Conservation (phyloP, 2,329 filamentous ascomycete species). For the Nemania sp. region DNA sequence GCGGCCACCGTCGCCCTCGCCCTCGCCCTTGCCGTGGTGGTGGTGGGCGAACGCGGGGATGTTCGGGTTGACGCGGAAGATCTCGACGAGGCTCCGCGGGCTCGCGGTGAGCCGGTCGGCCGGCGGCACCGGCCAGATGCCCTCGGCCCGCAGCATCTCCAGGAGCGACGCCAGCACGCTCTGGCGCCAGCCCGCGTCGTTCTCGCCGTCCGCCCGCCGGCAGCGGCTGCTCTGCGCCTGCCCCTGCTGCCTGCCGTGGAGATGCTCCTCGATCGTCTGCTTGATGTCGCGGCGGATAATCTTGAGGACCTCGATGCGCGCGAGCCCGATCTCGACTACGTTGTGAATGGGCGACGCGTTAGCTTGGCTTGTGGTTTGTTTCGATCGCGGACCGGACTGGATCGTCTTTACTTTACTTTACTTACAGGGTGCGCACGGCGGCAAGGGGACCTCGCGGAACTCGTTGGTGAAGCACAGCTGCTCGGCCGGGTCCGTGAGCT, state of each 20-base stretch:
- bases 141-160: slow-evolving; percentile 1
- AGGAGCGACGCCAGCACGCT: slow-evolving; percentile 6
- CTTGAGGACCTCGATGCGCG: slow-evolving; percentile 17
- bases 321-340: slow-evolving; percentile 18
- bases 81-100: slow-evolving; percentile 7
- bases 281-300: slow-evolving; percentile 22
- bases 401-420: too few relatives aligned
- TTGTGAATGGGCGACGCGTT: neutral
- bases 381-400: neutral
- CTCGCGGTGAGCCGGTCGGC: slow-evolving; percentile 11
- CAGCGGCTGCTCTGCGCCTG: neutral
- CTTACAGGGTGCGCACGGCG: slow-evolving; percentile 15
- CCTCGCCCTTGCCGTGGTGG: neutral
- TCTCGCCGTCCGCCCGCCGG: slow-evolving; percentile 11
- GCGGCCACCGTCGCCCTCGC: neutral
- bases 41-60: slow-evolving; percentile 18
- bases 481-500: slow-evolving; percentile 13
- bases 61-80: slow-evolving; percentile 21
- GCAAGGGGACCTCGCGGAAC: too few relatives aligned
- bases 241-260: slow-evolving; percentile 1
- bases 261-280: slow-evolving; percentile 18
- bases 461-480: slow-evolving; percentile 20
- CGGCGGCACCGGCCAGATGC: slow-evolving; percentile 21
- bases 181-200: slow-evolving; percentile 20
- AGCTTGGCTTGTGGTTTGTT: neutral